phyloP scores from a whole-genome alignment of 768 basidiomycete genomes.

The Fomitopsis serialis region DNA sequence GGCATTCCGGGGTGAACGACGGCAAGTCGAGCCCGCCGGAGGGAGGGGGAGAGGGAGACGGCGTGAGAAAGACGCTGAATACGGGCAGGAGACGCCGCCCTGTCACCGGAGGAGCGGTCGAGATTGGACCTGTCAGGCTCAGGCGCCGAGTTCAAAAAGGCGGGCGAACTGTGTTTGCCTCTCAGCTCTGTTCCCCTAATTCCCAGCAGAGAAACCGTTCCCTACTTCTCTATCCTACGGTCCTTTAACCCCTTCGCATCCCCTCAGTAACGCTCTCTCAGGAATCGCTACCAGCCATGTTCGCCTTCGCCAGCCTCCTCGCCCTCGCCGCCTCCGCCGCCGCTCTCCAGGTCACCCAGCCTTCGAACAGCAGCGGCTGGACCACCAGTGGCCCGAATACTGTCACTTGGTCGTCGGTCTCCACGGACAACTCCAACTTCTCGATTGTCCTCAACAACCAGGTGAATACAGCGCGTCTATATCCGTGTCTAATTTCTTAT shows the following conservation, averaged over 20 bases:
- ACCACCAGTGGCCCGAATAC: conserved; percentile 45
- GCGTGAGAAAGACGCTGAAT: too few species aligned
- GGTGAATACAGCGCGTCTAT: conserved; percentile 31
- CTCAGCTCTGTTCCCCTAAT: neutral
- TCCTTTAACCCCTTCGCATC: neutral
- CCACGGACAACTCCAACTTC: conserved; percentile 65
- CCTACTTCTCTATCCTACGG: neutral
- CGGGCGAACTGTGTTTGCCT: neutral
- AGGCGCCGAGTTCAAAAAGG: neutral
- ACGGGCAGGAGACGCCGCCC: neutral
- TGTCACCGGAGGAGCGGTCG: too few species aligned
- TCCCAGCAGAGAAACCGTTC: neutral
- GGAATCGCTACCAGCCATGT: conserved; percentile 42
- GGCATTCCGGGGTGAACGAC: too few species aligned
- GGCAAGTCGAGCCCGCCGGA: too few species aligned
- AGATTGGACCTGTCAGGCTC: too few species aligned
- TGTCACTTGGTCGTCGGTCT: conserved; percentile 59
- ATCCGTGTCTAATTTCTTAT: neutral
- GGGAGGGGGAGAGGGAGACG: too few species aligned
- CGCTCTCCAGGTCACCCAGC: conserved; percentile 60
- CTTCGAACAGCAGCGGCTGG: conserved; percentile 48
- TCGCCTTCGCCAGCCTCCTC: conserved; percentile 34
- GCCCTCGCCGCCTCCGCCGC: conserved; percentile 47
- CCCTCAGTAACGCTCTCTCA: conserved; percentile 1
- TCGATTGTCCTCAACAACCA: conserved; percentile 62